Base-by-base conservation (phyloP, 805 yeast species). In the Ogataea parapolymorpha region DNA sequence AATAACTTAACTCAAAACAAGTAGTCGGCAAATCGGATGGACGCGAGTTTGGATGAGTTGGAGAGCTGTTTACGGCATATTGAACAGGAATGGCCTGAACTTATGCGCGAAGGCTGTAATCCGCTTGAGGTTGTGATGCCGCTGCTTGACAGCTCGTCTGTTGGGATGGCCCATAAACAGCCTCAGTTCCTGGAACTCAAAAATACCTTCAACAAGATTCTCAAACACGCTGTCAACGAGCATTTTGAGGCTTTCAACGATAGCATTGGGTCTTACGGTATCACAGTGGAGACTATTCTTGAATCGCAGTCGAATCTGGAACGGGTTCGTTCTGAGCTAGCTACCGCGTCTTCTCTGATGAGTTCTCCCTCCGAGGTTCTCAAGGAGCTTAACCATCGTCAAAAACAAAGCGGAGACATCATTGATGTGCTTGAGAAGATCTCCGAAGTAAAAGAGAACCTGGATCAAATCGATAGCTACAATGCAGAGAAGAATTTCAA, bases 81-180 rank as follows among this genome's bases (percentile, higher is more conserved):
- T 12, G 37, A 44, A 18, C 42, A 42, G 26, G 60, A 62, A 29
- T 62, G 65, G 66, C 62, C 65, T 2, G 62, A 75, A 38, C 61
- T 80, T 6, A 61, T 73, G 6, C 65, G 67, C 1, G 71, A 70
- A 7, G 72, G 77, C 36, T 78, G 87, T 40, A 89, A 88, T 57
- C 95, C 96, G 1, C 71, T 93, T 33, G 96, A 88, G 52, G 68
- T 82, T 38, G 96, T 96, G 0, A 68, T 91, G 28, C 80, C 90
- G 1, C 68, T 93, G 42, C 67, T 89, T 54, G 97, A 91, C 61
- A 82, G 81, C 53, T 80, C 95, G 2, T 85, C 95, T 0, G 93
- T 89, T n/a, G 98, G 98, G 0, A 65, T 86, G 53, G 95, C 95
- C 0, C 82, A 81, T 53, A 77, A 82, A 45, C 71, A 72, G 43